Evolutionary conservation across 2,329 filamentous ascomycete genomes (phyloP).

Genomic region (Claviceps sorghi): DNA sequence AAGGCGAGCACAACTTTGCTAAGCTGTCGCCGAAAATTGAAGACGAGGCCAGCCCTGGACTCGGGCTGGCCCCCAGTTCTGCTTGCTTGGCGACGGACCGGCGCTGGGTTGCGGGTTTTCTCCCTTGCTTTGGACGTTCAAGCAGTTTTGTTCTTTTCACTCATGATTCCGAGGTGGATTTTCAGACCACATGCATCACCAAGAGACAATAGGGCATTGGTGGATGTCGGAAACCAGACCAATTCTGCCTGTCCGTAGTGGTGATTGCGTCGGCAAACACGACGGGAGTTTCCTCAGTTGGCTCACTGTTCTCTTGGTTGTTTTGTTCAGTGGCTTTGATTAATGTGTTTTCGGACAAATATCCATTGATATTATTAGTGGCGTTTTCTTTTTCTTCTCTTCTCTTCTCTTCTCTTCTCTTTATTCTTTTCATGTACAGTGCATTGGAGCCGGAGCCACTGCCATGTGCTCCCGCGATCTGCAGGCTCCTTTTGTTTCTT

Average conservation of each 20-base stretch:
- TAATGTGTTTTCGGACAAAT: not conserved
- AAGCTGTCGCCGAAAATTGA: not conserved
- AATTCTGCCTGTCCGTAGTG: not conserved
- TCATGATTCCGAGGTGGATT: too few species aligned
- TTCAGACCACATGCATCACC: not conserved
- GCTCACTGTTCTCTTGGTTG: not conserved
- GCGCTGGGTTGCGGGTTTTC: too few species aligned
- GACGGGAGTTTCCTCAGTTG: not conserved
- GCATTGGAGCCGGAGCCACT: too few species aligned
- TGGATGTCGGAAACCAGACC: slow-evolving; percentile 1
- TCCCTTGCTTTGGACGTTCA: too few species aligned
- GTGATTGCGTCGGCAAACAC: not conserved
- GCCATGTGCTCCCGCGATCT: too few species aligned
- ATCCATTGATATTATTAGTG: not conserved
- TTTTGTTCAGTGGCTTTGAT: not conserved
- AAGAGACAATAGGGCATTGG: slow-evolving; percentile 1
- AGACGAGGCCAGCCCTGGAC: too few species aligned
- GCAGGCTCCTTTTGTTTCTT: not conserved
- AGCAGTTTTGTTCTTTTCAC: too few species aligned
- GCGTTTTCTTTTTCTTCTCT: not conserved
- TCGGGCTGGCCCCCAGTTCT: too few species aligned
- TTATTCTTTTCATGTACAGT: not conserved
- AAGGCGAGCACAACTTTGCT: not conserved
- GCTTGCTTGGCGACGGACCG: too few species aligned
- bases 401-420: too few species aligned